phyloP scores from a whole-genome alignment of 139 green algal genomes.

The Tetraselmis striata region DNA sequence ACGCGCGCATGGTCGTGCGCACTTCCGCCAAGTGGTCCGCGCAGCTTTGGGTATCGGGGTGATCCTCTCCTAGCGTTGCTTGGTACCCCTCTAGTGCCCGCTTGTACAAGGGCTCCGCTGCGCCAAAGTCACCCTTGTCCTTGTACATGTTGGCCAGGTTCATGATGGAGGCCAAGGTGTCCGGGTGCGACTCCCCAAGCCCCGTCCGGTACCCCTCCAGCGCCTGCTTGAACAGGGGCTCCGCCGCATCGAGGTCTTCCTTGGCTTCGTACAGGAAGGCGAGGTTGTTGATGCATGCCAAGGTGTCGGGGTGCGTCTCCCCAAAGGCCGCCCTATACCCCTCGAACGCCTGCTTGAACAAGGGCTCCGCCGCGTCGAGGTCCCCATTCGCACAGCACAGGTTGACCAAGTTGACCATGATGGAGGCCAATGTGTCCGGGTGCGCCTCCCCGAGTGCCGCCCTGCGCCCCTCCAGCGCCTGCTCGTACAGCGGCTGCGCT shows the following conservation, averaged over 20 bases:
- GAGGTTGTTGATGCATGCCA: constrained; percentile 4
- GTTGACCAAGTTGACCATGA: not conserved
- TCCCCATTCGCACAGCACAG: not conserved
- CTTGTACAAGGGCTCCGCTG: not conserved
- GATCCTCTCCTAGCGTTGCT: not conserved
- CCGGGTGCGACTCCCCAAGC: not conserved
- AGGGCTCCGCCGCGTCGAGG: not conserved
- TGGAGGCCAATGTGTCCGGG: not conserved
- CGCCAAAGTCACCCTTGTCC: not conserved
- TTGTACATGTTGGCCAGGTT: constrained; percentile 5
- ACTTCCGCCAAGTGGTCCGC: constrained; percentile 8
- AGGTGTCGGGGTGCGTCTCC: not conserved
- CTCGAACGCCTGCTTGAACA: not conserved
- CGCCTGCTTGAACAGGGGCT: not conserved
- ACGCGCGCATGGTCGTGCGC: constrained; percentile 3
- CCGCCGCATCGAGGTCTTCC: not conserved
- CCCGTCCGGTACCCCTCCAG: not conserved
- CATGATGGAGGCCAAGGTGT: constrained; percentile 1
- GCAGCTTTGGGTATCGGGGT: not conserved
- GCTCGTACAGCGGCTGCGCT: constrained; percentile 20
- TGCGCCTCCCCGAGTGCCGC: constrained; percentile 14
- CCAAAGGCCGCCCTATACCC: not conserved
- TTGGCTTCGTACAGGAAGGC: not conserved
- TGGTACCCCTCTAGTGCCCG: not conserved
- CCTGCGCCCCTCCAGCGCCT: constrained; percentile 13